Percentiles rank a stretch among this genome's conserved stretches.
Conservation (phyloP, 2,329 filamentous ascomycete genomes). For the Aspergillus piperis region DNA sequence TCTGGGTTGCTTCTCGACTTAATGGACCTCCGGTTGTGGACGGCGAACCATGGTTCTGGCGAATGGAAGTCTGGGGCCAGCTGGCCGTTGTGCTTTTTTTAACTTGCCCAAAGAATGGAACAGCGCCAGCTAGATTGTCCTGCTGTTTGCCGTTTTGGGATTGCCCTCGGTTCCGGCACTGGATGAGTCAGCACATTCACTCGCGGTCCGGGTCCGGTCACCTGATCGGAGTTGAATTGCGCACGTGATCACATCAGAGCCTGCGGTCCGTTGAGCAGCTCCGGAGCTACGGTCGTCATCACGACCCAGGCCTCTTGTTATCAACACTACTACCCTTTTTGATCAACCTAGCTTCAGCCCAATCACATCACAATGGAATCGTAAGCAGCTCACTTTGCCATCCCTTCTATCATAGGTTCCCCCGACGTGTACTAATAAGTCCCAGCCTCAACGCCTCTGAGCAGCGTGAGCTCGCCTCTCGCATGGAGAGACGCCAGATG, state of each 20-base stretch:
- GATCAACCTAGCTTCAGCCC: conserved; percentile 6
- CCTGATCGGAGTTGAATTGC: conserved; percentile 15
- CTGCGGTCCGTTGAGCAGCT: conserved; percentile 22
- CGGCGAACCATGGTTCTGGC: conserved; percentile 5
- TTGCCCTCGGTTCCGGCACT: neutral
- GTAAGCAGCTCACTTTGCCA: conserved; percentile 24
- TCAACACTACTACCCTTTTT: conserved; percentile 5
- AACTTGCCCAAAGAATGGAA: conserved; percentile 2
- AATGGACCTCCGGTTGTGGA: neutral
- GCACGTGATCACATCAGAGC: conserved; percentile 20
- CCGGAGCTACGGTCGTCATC: conserved; percentile 19
- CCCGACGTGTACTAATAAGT: conserved; percentile 8
- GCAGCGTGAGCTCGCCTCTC: conserved; percentile 88
- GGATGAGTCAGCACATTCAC: neutral
- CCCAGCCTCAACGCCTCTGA: conserved; percentile 71
- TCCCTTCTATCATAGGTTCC: neutral
- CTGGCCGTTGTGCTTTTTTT: conserved; percentile 9
- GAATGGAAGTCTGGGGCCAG: neutral
- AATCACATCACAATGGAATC: conserved; percentile 39
- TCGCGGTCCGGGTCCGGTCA: neutral
- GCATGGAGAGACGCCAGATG: conserved; percentile 97
- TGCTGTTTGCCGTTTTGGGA: neutral
- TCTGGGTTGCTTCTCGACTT: neutral
- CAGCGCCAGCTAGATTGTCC: neutral
- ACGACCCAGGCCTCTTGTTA: conserved; percentile 1